Evolutionary conservation across 1,284 basidiomycete genomes (phyloP).

Genomic region (Ustilago lituana): DNA sequence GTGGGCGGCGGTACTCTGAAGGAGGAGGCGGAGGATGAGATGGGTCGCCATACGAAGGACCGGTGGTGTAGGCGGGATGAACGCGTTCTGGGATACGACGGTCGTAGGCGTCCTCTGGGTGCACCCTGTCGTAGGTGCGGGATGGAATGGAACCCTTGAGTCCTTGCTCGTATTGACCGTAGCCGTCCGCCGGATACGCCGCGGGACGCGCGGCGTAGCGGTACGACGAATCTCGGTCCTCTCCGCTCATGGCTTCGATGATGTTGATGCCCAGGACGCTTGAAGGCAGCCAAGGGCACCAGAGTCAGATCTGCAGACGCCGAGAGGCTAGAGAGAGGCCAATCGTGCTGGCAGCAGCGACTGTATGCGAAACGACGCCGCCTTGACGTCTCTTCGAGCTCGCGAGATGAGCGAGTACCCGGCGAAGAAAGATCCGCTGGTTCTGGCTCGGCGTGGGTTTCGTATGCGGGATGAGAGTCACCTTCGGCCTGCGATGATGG

Average conservation of each 20-base stretch:
- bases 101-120: constrained; percentile 24
- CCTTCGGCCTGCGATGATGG: constrained; percentile 1
- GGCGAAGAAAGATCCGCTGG: neutral
- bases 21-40: constrained; percentile 17
- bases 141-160: constrained; percentile 27
- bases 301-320: no score
- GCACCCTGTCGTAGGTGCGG: constrained; percentile 18
- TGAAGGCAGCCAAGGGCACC: no score
- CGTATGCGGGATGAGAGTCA: no score
- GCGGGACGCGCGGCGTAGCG: constrained; percentile 30
- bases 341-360: neutral
- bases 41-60: constrained; percentile 25
- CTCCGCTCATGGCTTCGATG: constrained; percentile 29
- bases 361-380: neutral
- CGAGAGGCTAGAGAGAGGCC: neutral
- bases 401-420: no score
- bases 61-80: constrained; percentile 39
- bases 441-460: no score
- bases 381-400: no score
- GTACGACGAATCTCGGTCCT: constrained; percentile 33
- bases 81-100: constrained; percentile 26
- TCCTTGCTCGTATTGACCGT: constrained; percentile 24
- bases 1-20: constrained; percentile 25
- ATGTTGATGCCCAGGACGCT: neutral
- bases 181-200: constrained; percentile 22